phyloP scores from a whole-genome alignment of 768 basidiomycete genomes.

The Ephemerocybe angulata region DNA sequence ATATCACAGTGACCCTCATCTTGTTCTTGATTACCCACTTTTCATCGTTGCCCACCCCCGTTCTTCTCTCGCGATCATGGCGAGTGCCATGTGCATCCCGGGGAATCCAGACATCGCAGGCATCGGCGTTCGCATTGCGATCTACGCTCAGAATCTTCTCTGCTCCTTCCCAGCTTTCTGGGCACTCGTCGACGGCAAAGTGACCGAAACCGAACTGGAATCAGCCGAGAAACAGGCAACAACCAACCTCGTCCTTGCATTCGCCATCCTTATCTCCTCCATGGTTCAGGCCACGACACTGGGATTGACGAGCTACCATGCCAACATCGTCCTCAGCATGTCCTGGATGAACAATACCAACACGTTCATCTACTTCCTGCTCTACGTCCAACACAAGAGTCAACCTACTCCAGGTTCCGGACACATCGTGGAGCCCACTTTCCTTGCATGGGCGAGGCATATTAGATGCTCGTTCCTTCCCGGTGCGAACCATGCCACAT shows the following conservation, averaged over 20 bases:
- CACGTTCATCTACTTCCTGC: constrained; percentile 10
- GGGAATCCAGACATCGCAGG: constrained; percentile 12
- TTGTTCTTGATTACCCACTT: too few relatives aligned
- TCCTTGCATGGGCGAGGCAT: neutral
- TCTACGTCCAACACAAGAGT: constrained; percentile 3
- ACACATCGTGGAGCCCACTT: neutral
- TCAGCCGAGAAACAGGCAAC: constrained; percentile 10
- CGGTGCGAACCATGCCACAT: too few relatives aligned
- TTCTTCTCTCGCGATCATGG: too few relatives aligned
- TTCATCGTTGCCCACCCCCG: too few relatives aligned
- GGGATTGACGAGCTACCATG: constrained; percentile 19
- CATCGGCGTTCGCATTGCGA: constrained; percentile 24
- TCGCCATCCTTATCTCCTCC: constrained; percentile 22
- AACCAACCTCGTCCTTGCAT: constrained; percentile 21
- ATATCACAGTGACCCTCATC: too few relatives aligned
- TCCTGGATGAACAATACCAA: constrained; percentile 16
- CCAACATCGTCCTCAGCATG: constrained; percentile 16
- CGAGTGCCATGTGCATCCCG: too few relatives aligned
- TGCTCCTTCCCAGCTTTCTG: constrained; percentile 20
- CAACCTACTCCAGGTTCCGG: neutral
- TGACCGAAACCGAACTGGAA: constrained; percentile 17
- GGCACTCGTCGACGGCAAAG: constrained; percentile 17
- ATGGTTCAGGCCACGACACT: constrained; percentile 17
- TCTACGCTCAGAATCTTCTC: constrained; percentile 24
- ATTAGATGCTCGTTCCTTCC: too few relatives aligned